A percentile compares a stretch with the other conserved stretches of the same genome.
Conservation (phyloP, 192 early-diverging fungal genomes). For the Phlyctochytrium arcticum region DNA sequence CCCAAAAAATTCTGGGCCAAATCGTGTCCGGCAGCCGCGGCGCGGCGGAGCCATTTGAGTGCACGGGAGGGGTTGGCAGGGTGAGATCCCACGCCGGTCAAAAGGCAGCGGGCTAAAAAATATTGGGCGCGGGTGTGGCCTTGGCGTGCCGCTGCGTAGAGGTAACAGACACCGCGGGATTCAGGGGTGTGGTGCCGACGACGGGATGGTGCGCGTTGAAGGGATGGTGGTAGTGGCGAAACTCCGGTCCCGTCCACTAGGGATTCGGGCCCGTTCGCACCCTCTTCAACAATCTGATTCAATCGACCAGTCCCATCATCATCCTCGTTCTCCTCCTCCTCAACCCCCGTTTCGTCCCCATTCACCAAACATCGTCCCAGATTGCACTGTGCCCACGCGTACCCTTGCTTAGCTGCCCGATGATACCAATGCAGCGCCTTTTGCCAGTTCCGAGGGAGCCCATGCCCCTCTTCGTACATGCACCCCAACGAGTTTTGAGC, state of each 20-base stretch:
- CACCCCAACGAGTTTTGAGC: constrained; percentile 82
- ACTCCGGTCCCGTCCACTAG: no score
- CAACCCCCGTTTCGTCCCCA: constrained; percentile 65
- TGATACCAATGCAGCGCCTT: constrained; percentile 73
- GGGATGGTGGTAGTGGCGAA: no score
- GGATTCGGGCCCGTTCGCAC: no score
- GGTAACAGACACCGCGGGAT: constrained; percentile 50
- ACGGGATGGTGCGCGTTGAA: constrained; percentile 58
- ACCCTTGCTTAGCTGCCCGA: constrained; percentile 65
- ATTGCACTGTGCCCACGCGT: constrained; percentile 82
- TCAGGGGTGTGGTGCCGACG: constrained; percentile 64
- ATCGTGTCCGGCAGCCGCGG: constrained; percentile 61
- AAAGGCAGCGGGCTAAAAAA: constrained; percentile 72
- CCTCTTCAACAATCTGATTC: constrained; percentile 56
- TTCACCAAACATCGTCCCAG: constrained; percentile 74
- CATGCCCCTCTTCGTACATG: constrained; percentile 78
- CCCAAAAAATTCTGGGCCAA: constrained; percentile 79
- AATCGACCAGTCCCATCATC: no score
- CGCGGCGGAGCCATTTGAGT: constrained; percentile 65
- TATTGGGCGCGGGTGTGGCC: constrained; percentile 63
- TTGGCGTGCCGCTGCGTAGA: constrained; percentile 32
- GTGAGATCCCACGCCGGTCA: constrained; percentile 70
- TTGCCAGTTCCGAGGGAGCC: constrained; percentile 56
- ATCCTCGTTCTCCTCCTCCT: constrained; percentile 62
- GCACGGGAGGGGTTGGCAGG: constrained; percentile 53